Conservation (phyloP, 176 grass and related monocot genomes). For the Zoysia japonica region DNA sequence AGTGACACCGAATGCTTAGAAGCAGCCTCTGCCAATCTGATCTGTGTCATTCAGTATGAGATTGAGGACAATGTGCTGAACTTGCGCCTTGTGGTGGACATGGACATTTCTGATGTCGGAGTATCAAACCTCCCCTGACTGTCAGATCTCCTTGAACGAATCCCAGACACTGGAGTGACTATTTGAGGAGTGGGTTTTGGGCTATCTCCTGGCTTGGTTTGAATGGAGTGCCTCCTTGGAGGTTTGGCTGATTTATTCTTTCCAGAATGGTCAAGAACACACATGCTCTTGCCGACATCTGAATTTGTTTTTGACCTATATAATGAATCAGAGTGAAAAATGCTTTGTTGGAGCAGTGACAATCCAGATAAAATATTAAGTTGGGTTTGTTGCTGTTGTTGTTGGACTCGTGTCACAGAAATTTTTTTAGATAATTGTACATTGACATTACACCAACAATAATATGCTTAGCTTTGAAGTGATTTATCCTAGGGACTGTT, state of each 20-base stretch:
- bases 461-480: slow-evolving; percentile 40
- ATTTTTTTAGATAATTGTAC: slow-evolving; percentile 34
- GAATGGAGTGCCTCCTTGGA: slow-evolving; percentile 75
- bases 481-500: slow-evolving; percentile 25
- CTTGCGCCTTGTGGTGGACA: slow-evolving; percentile 63
- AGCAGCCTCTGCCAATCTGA: slow-evolving; percentile 82
- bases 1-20: slow-evolving; percentile 75
- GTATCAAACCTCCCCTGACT: slow-evolving; percentile 56
- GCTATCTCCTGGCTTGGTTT: slow-evolving; percentile 58
- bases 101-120: slow-evolving; percentile 68
- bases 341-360: slow-evolving; percentile 8
- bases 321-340: slow-evolving; percentile 28
- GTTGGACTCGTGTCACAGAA: background rate
- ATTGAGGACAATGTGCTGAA: slow-evolving; percentile 80
- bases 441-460: slow-evolving; percentile 40
- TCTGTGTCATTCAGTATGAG: slow-evolving; percentile 95
- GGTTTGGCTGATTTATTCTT: slow-evolving; percentile 63
- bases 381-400: background rate
- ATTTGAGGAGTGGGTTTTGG: slow-evolving; percentile 51
- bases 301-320: slow-evolving; percentile 59
- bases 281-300: slow-evolving; percentile 74
- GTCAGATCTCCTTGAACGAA: slow-evolving; percentile 42
- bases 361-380: slow-evolving; percentile 4
- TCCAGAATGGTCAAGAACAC: slow-evolving; percentile 59
- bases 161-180: slow-evolving; percentile 53